Base-by-base conservation (phyloP, 2,329 filamentous ascomycete species). In the Purpureocillium lavendulum region DNA sequence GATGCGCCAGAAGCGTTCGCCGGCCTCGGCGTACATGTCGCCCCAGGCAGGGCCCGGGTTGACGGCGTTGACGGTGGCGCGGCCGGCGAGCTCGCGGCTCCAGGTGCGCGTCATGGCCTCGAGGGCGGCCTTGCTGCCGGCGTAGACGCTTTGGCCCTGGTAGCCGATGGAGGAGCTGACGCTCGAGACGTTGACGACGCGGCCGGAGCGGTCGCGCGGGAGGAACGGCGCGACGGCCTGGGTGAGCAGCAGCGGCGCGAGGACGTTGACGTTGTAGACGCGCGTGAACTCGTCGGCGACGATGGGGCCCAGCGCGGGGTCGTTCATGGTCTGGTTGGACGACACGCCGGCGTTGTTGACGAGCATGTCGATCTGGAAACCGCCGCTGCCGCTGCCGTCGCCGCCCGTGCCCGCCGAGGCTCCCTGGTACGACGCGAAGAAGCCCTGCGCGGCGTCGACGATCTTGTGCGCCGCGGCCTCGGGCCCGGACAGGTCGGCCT, bases 331-430 rank as follows among this genome's bases (percentile, higher is more conserved):
- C 49, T 81, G 75, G 62, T 92, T 90, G 30, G 75, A 65, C 26
- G 76, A 67, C 7, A 80, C 66, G 39, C 86, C 88, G 24, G 88
- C 87, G 59, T 94, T 94, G 73, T 94, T 94, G 67, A 94, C 68
- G 39, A 94, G 67, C 45, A 94, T 86, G 62, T 94, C 86, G 53
- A 94, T 73, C 52, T 55, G 53, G 43, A 62, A 56, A n/a, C n/a
- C n/a, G n/a, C n/a, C n/a, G n/a, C n/a, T n/a, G n/a, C n/a, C n/a
- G n/a, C n/a, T n/a, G n/a, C n/a, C n/a, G 21, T 26, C 21, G 21
- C 21, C 21, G 6, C 6, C 5, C 7, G 47, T 39, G 11, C 40
- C 45, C 10, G 40, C 29, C 1, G 40, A 15, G 17, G n/a, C n/a
- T n/a, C n/a, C n/a, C n/a, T 36, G 51, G 45, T 52, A 56, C 10